These are phyloP conservation scores for Geopyxis carbonaria DNA, from an alignment of 495 filamentous ascomycete species.

Conservation along the genomic window DNA sequence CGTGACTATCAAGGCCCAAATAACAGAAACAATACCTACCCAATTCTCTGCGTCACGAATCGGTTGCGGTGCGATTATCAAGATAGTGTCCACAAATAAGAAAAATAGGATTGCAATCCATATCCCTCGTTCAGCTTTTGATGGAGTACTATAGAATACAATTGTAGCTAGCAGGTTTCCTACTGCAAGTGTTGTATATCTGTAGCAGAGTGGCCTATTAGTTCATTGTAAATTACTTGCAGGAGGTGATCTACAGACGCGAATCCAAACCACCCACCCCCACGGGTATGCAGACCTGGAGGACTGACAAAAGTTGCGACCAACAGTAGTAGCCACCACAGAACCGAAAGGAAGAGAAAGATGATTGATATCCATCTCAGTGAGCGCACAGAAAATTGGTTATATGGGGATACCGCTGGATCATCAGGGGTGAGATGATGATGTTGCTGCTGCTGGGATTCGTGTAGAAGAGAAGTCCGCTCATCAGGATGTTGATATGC, in stretches of 20 bases:
- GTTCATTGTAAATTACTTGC: not conserved
- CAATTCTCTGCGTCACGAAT: conserved; percentile 72
- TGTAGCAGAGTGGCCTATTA: not conserved
- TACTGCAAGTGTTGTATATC: conserved; percentile 51
- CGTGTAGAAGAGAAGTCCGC: conserved; percentile 47
- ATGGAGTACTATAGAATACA: conserved; percentile 72
- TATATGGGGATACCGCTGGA: conserved; percentile 90
- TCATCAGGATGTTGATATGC: conserved; percentile 60
- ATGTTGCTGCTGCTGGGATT: conserved; percentile 35
- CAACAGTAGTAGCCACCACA: conserved; percentile 82
- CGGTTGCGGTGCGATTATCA: conserved; percentile 54
- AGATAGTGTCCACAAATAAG: conserved; percentile 59
- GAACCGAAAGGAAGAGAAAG: conserved; percentile 54
- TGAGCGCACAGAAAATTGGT: conserved; percentile 73
- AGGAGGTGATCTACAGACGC: conserved; percentile 26
- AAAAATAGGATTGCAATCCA: conserved; percentile 48
- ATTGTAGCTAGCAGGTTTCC: conserved; percentile 59
- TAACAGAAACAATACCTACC: conserved; percentile 68
- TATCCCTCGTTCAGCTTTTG: conserved; percentile 52
- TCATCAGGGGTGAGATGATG: conserved; percentile 71
- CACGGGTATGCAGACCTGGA: conserved; percentile 65
- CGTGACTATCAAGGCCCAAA: conserved; percentile 54
- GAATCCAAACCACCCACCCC: conserved; percentile 81
- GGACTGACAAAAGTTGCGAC: conserved; percentile 77
- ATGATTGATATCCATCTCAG: conserved; percentile 55